These are phyloP conservation scores for Guadua angustifolia DNA, from an alignment of 176 grass and related monocot species.

Conservation along the genomic window DNA sequence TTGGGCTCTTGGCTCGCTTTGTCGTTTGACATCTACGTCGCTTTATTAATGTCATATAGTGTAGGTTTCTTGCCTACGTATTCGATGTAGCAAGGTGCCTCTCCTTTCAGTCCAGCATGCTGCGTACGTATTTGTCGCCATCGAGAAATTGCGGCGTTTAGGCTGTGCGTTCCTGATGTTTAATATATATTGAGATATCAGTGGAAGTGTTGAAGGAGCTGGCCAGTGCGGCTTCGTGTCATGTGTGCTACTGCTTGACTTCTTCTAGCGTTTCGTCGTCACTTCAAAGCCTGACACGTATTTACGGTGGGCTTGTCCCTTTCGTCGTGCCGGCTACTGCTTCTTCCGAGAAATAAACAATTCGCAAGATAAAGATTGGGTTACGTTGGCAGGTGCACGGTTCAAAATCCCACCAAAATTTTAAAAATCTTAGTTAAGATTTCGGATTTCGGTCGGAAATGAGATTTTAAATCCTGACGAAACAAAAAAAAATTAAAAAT, in stretches of 20 bases:
- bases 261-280: background rate
- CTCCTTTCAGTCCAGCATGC: background rate
- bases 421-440: too few relatives aligned
- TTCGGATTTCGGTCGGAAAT: too few relatives aligned
- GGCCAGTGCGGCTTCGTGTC: background rate
- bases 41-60: background rate
- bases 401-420: too few relatives aligned
- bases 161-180: background rate
- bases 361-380: background rate
- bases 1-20: slow-evolving; percentile 2
- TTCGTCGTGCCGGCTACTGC: background rate
- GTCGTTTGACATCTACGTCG: slow-evolving; percentile 5
- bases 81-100: background rate
- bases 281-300: background rate
- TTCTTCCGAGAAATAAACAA: background rate
- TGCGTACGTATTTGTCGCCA: slow-evolving; percentile 1
- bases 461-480: too few relatives aligned
- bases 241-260: background rate
- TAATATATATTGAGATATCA: background rate
- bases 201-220: background rate
- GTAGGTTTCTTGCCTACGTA: background rate
- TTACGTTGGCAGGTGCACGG: too few relatives aligned
- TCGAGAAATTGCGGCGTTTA: slow-evolving; percentile 28
- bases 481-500: too few relatives aligned
- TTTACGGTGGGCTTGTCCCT: background rate